Percentiles rank a stretch among this genome's conserved stretches.
These are phyloP conservation scores for Anisodus acutangulus DNA, from an alignment of 257 asterid genomes.

Conservation along the genomic window DNA sequence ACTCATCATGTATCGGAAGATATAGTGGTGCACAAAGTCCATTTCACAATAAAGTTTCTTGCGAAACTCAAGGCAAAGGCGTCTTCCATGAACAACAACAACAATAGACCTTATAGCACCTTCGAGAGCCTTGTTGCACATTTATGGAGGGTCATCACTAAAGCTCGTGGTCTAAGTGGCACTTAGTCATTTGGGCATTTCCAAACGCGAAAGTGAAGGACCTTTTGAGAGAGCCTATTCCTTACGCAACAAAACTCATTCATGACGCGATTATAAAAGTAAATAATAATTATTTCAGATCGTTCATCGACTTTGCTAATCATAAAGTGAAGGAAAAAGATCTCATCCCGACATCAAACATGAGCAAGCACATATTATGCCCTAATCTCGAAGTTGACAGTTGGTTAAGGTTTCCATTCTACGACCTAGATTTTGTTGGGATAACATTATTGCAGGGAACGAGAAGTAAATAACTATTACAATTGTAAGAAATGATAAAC, in stretches of 20 bases:
- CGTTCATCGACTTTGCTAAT: conserved; percentile 75
- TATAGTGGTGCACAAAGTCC: conserved; percentile 61
- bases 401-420: conserved; percentile 83
- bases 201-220: conserved; percentile 56
- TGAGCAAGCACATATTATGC: conserved; percentile 56
- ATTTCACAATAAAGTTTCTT: conserved; percentile 60
- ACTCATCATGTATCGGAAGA: conserved; percentile 41
- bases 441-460: too few species aligned
- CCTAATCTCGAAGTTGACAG: conserved; percentile 81
- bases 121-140: conserved; percentile 84
- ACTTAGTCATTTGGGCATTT: conserved; percentile 83
- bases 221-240: conserved; percentile 50
- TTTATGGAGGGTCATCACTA: conserved; percentile 75
- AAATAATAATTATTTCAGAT: conserved; percentile 66
- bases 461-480: too few species aligned
- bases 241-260: conserved; percentile 60
- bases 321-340: conserved; percentile 55
- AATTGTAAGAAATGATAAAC: too few species aligned
- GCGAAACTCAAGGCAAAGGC: conserved; percentile 64
- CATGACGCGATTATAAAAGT: conserved; percentile 66
- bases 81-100: conserved; percentile 41
- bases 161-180: conserved; percentile 61
- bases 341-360: conserved; percentile 63
- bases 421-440: conserved; percentile 79
- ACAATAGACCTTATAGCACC: conserved; percentile 62